Percentiles rank a stretch among this genome's conserved stretches.
phyloP scores from a whole-genome alignment of 768 basidiomycete genomes.

The Piloderma croceum region DNA sequence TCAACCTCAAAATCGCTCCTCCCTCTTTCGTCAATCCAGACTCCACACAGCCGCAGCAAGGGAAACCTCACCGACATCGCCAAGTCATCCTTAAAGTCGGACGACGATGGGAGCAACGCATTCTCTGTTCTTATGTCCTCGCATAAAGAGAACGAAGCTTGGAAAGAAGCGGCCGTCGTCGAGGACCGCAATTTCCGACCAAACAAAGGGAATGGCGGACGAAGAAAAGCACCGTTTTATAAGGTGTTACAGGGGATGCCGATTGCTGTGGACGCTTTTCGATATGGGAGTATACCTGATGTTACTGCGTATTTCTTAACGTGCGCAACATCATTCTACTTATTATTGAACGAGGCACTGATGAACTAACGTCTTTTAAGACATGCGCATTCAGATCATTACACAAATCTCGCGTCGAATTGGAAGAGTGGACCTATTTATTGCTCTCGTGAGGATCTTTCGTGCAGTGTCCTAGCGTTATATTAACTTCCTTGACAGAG shows the following conservation, averaged over 20 bases:
- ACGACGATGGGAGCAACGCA: conserved; percentile 26
- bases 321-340: conserved; percentile 34
- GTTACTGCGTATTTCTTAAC: conserved; percentile 90
- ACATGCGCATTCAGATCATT: conserved; percentile 96
- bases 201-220: conserved; percentile 42
- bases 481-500: conserved; percentile 27
- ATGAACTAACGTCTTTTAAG: conserved; percentile 34
- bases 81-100: conserved; percentile 13
- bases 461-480: background rate
- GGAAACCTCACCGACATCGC: conserved; percentile 10
- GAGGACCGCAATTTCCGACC: conserved; percentile 45
- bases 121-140: conserved; percentile 92
- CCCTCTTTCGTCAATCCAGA: conserved; percentile 19
- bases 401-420: conserved; percentile 81
- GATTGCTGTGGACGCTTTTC: conserved; percentile 95
- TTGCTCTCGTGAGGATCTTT: conserved; percentile 81
- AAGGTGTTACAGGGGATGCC: conserved; percentile 96
- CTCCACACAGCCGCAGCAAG: conserved; percentile 10
- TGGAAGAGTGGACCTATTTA: conserved; percentile 95
- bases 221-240: conserved; percentile 88
- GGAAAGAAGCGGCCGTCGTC: conserved; percentile 69
- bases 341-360: conserved; percentile 1
- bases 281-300: conserved; percentile 85
- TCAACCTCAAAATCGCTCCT: conserved; percentile 13
- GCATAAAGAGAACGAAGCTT: conserved; percentile 71